Conservation (phyloP, 495 filamentous ascomycete species). For the Aspergillus ellipticus region DNA sequence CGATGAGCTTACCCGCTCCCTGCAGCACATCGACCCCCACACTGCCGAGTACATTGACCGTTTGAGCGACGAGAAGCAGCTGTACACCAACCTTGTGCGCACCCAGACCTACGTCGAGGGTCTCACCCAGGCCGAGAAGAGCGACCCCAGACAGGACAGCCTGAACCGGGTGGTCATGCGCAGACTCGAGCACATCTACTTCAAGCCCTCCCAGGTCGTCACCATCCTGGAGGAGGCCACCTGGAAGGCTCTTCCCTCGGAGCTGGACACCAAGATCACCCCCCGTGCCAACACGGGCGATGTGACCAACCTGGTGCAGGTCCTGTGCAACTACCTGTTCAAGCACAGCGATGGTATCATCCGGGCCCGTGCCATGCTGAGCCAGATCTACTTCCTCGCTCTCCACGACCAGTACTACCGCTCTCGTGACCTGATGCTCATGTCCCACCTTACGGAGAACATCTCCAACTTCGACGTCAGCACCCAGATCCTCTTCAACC, state of each 20-base stretch:
- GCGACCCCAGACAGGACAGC: constrained; percentile 74
- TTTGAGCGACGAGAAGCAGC: constrained; percentile 80
- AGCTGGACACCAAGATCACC: constrained; percentile 75
- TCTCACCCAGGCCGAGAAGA: constrained; percentile 63
- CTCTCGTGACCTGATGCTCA: constrained; percentile 97
- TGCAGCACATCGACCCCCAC: constrained; percentile 96
- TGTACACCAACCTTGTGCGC: constrained; percentile 89
- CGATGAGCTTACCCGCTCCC: constrained; percentile 91
- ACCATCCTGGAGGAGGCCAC: constrained; percentile 86
- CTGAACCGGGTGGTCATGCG: constrained; percentile 90
- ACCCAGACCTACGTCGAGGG: constrained; percentile 82
- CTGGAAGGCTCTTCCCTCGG: constrained; percentile 75
- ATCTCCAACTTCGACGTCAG: constrained; percentile 92
- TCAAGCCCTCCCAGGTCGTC: constrained; percentile 95
- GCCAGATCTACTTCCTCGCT: constrained; percentile 96
- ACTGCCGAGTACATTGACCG: constrained; percentile 98
- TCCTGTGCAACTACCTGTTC: constrained; percentile 93
- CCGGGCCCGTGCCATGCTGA: constrained; percentile 93
- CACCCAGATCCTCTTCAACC: constrained; percentile 98
- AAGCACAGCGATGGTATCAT: constrained; percentile 90
- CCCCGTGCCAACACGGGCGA: constrained; percentile 61
- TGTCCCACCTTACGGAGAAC: constrained; percentile 98
- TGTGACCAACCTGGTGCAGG: constrained; percentile 71
- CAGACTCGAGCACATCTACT: constrained; percentile 94
- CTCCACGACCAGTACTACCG: constrained; percentile 97